Conservation (phyloP, 352 stramenopile genomes). For the Phytophthora uliginosa region DNA sequence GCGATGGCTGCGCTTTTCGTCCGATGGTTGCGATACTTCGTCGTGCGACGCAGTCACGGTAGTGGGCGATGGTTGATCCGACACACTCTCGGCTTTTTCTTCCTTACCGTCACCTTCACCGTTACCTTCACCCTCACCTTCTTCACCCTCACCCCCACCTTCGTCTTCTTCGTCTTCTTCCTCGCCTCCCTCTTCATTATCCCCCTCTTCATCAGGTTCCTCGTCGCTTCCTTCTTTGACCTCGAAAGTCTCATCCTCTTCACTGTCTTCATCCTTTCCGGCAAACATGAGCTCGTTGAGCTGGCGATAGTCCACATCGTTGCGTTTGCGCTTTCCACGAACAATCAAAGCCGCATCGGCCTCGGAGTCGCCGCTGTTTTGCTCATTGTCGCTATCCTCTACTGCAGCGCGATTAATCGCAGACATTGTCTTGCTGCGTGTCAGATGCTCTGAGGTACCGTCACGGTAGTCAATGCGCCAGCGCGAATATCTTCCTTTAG, state of each 20-base stretch:
- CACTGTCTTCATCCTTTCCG: conserved; percentile 66
- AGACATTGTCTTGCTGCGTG: conserved; percentile 30
- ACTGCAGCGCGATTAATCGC: conserved; percentile 48
- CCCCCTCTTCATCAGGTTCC: conserved; percentile 41
- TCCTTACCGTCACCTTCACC: conserved; percentile 4
- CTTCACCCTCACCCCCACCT: conserved; percentile 20
- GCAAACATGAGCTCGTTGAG: conserved; percentile 87
- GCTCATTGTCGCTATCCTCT: conserved; percentile 14
- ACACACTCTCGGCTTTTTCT: conserved; percentile 11
- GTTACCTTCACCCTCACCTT: conserved; percentile 5
- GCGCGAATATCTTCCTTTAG: conserved; percentile 40
- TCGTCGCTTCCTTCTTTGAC: conserved; percentile 55
- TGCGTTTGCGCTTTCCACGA: conserved; percentile 83
- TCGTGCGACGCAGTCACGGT: conserved; percentile 33
- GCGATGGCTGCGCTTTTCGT: conserved; percentile 29
- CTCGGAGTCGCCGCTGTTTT: conserved; percentile 30
- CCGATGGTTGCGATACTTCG: conserved; percentile 19
- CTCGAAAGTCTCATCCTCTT: conserved; percentile 60
- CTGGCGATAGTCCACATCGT: conserved; percentile 80
- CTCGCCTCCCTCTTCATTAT: conserved; percentile 40
- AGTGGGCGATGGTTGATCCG: conserved; percentile 32
- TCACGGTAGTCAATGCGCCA: conserved; percentile 76
- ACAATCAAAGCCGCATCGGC: conserved; percentile 59
- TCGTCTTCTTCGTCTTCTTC: neutral
- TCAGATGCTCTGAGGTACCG: conserved; percentile 56